These are phyloP conservation scores for Dorcoceras hygrometricum DNA, from an alignment of 257 asterid species.

Conservation along the genomic window DNA sequence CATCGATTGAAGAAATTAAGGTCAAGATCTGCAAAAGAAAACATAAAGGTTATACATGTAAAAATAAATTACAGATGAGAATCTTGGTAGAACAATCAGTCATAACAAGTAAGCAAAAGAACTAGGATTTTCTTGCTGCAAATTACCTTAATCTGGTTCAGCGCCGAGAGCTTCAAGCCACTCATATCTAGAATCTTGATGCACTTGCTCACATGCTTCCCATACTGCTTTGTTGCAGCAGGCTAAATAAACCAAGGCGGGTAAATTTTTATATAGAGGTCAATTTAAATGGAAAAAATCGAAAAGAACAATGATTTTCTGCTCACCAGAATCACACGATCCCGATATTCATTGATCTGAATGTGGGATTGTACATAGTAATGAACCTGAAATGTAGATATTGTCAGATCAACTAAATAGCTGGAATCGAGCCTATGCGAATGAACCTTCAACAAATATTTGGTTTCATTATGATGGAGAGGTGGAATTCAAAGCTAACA, in stretches of 20 bases:
- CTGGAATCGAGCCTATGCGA: background rate
- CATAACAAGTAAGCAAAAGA: background rate
- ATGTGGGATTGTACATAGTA: slow-evolving; percentile 78
- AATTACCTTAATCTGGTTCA: slow-evolving; percentile 61
- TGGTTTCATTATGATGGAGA: background rate
- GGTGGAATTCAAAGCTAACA: slow-evolving; percentile 1
- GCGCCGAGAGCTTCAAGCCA: slow-evolving; percentile 65
- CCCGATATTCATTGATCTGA: slow-evolving; percentile 79
- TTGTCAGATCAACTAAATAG: slow-evolving; percentile 14
- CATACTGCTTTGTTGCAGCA: slow-evolving; percentile 49
- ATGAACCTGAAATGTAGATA: slow-evolving; percentile 48
- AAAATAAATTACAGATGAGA: background rate
- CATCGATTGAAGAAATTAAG: slow-evolving; percentile 62
- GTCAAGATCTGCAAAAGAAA: slow-evolving; percentile 55
- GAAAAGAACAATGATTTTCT: slow-evolving; percentile 7
- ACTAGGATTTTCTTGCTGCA: slow-evolving; percentile 17
- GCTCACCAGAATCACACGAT: slow-evolving; percentile 71
- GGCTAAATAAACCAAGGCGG: slow-evolving; percentile 38
- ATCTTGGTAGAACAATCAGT: background rate
- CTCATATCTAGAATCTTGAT: slow-evolving; percentile 71
- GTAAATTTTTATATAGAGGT: slow-evolving; percentile 9
- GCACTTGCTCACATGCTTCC: slow-evolving; percentile 51
- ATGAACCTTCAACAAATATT: background rate
- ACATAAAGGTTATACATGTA: background rate
- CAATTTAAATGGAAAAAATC: slow-evolving; percentile 3